These are phyloP conservation scores for Colletotrichum lentis DNA, from an alignment of 2,329 filamentous ascomycete species.

Conservation along the genomic window DNA sequence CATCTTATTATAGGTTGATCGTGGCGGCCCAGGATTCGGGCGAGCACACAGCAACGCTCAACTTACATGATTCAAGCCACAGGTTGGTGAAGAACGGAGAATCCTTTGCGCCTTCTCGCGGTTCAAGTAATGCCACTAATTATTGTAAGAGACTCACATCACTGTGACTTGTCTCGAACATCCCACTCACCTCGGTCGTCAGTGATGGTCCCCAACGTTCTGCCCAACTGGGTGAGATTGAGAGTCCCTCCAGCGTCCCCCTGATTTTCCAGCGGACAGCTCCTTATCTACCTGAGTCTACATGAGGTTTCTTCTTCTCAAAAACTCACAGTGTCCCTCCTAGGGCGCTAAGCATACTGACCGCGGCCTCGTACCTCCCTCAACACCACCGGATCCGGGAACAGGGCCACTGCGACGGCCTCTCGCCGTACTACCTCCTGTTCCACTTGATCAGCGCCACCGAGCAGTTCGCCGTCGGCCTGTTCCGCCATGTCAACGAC, in stretches of 20 bases:
- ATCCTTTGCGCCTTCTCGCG: too few relatives aligned
- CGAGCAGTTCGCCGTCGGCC: constrained; percentile 14
- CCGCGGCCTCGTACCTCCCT: constrained; percentile 8
- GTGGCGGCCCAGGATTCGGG: too few relatives aligned
- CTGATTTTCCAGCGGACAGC: too few relatives aligned
- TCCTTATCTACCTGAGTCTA: neutral
- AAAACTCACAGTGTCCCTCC: neutral
- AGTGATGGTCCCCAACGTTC: constrained; percentile 17
- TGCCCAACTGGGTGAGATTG: constrained; percentile 16
- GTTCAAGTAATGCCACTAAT: too few relatives aligned
- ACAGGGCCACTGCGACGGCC: constrained; percentile 16
- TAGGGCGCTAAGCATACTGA: constrained; percentile 15
- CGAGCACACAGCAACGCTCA: too few relatives aligned
- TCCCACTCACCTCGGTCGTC: neutral
- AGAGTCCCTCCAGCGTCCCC: neutral
- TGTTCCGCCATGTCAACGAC: constrained; percentile 21
- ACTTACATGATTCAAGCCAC: too few relatives aligned
- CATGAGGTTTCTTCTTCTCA: too few relatives aligned
- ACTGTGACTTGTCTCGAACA: too few relatives aligned
- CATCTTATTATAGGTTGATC: constrained; percentile 7
- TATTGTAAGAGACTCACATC: too few relatives aligned
- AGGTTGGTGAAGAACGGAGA: too few relatives aligned
- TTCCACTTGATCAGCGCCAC: constrained; percentile 18
- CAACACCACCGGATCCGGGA: constrained; percentile 23
- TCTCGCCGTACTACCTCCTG: constrained; percentile 19